A percentile compares a stretch with the other conserved stretches of the same genome.
These are phyloP conservation scores for Tricharina praecox DNA, from an alignment of 495 filamentous ascomycete genomes.

Conservation along the genomic window DNA sequence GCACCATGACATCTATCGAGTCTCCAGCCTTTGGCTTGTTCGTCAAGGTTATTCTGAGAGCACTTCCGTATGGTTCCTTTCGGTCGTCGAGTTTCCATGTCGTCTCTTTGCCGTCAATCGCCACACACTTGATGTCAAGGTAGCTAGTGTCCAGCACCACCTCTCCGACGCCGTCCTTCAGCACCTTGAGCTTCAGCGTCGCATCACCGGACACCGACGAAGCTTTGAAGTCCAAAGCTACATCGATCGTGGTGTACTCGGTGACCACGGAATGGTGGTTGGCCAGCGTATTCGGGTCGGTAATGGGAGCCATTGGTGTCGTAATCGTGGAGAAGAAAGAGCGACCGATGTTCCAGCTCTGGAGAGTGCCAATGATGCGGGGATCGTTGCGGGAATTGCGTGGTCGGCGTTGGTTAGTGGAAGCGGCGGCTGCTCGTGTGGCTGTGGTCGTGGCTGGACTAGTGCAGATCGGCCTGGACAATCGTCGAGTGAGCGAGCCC, in stretches of 20 bases:
- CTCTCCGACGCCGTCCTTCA: conserved; percentile 48
- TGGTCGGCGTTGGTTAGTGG: too few relatives aligned
- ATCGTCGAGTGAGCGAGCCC: too few relatives aligned
- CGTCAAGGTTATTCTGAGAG: conserved; percentile 55
- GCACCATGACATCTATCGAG: conserved; percentile 36
- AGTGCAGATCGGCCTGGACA: too few relatives aligned
- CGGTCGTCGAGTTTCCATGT: conserved; percentile 55
- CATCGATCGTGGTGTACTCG: conserved; percentile 58
- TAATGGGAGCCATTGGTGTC: conserved; percentile 13
- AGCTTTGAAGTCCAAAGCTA: conserved; percentile 65
- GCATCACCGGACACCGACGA: conserved; percentile 60
- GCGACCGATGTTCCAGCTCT: too few relatives aligned
- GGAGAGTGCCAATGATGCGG: too few relatives aligned
- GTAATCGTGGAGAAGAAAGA: neutral
- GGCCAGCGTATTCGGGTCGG: conserved; percentile 75
- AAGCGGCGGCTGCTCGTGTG: too few relatives aligned
- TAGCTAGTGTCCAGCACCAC: conserved; percentile 77
- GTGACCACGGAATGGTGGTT: conserved; percentile 79
- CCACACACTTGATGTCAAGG: conserved; percentile 51
- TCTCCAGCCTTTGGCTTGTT: conserved; percentile 41
- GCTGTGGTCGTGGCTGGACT: too few relatives aligned
- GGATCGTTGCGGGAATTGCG: too few relatives aligned
- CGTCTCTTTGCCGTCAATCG: conserved; percentile 39
- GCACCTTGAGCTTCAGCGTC: conserved; percentile 50
- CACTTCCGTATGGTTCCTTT: conserved; percentile 59